A percentile compares a stretch with the other conserved stretches of the same genome.
Conservation (phyloP, 257 asterid species). For the Plectranthus barbatus region DNA sequence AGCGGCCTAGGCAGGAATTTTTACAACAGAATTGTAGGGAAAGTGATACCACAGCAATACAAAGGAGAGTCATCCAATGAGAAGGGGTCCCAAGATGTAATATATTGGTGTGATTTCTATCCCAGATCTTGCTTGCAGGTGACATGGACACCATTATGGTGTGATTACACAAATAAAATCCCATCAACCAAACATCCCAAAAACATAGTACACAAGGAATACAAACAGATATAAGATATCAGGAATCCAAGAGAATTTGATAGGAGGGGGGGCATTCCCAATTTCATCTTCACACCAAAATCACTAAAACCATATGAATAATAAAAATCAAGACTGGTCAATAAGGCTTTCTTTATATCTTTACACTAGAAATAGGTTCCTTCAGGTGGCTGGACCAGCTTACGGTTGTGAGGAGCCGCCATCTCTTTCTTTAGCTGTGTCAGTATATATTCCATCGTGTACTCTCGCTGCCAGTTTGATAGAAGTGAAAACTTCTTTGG, state of each 20-base stretch:
- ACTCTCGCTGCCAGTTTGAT: slow-evolving; percentile 78
- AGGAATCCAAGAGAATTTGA: slow-evolving; percentile 7
- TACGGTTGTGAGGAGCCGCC: slow-evolving; percentile 31
- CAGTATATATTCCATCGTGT: slow-evolving; percentile 38
- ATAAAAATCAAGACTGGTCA: slow-evolving; percentile 9
- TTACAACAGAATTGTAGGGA: too few species aligned
- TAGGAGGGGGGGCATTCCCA: slow-evolving; percentile 11
- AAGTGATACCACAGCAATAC: too few species aligned
- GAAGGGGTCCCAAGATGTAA: too few species aligned
- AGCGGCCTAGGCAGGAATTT: too few species aligned
- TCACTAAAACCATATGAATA: slow-evolving; percentile 12
- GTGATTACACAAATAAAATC: slow-evolving; percentile 10
- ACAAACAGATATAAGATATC: slow-evolving; percentile 12
- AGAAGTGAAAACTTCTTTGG: slow-evolving; percentile 60
- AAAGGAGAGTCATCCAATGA: too few species aligned
- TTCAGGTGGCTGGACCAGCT: slow-evolving; percentile 66
- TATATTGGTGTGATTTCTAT: too few species aligned
- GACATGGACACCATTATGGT: neutral
- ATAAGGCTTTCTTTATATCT: slow-evolving; percentile 10
- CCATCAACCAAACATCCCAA: slow-evolving; percentile 13
- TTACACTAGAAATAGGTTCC: slow-evolving; percentile 68
- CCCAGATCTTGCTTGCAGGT: neutral
- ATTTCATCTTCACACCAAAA: slow-evolving; percentile 9
- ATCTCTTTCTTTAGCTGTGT: slow-evolving; percentile 33
- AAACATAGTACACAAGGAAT: slow-evolving; percentile 9